These are phyloP conservation scores for Cinnamomum chago DNA, from an alignment of 164 flowering plant species.

Conservation along the genomic window DNA sequence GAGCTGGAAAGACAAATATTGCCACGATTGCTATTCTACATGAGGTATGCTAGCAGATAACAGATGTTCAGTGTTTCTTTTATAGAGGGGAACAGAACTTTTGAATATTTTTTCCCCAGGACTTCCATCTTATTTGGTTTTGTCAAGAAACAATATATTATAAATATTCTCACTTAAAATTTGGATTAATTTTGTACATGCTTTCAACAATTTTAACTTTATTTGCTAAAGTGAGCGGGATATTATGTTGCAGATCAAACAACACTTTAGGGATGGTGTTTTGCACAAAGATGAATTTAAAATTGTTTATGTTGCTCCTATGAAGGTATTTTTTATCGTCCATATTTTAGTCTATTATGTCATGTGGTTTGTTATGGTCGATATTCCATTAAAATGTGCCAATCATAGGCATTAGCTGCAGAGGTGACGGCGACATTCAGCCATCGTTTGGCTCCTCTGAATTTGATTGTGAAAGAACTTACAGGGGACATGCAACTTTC, in stretches of 20 bases:
- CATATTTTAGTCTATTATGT: neutral
- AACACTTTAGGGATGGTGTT: conserved; percentile 90
- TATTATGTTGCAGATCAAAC: conserved; percentile 62
- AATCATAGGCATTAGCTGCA: conserved; percentile 84
- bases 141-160: neutral
- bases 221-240: conserved; percentile 6
- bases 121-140: neutral
- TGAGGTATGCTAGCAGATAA: conserved; percentile 49
- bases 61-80: neutral
- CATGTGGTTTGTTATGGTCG: neutral
- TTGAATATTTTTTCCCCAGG: neutral
- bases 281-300: conserved; percentile 90
- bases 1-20: conserved; percentile 98
- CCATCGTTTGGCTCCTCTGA: conserved; percentile 83
- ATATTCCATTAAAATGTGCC: neutral
- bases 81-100: neutral
- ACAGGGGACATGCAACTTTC: conserved; percentile 99
- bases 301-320: conserved; percentile 98
- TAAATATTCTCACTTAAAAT: conserved; percentile 2
- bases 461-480: conserved; percentile 86
- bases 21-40: conserved; percentile 94
- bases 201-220: neutral
- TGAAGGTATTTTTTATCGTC: conserved; percentile 61
- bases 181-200: neutral
- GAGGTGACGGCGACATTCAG: conserved; percentile 92